Percentiles rank a stretch among this genome's conserved stretches.
These are phyloP conservation scores for Rhizopogon rudus DNA, from an alignment of 768 basidiomycete genomes.

Conservation along the genomic window DNA sequence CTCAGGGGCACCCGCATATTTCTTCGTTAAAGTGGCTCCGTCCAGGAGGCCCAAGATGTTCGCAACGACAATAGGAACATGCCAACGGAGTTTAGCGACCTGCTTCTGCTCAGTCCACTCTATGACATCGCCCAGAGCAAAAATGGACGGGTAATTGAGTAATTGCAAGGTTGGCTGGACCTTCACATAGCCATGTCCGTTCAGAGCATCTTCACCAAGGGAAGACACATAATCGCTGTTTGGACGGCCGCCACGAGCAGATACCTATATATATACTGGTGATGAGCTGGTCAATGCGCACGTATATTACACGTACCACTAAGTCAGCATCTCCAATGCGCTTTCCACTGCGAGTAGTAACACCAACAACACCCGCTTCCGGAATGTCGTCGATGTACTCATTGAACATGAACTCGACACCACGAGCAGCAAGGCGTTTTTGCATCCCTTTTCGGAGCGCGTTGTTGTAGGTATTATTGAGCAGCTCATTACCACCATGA, in stretches of 20 bases:
- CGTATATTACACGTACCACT: slow-evolving; percentile 37
- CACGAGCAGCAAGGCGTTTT: slow-evolving; percentile 35
- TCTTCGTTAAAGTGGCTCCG: slow-evolving; percentile 29
- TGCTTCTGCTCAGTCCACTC: slow-evolving; percentile 64
- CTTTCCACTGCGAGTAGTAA: slow-evolving; percentile 49
- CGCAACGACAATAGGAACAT: slow-evolving; percentile 38
- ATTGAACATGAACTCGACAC: slow-evolving; percentile 45
- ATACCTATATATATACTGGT: slow-evolving; percentile 12
- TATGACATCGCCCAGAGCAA: slow-evolving; percentile 63
- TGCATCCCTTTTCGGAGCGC: slow-evolving; percentile 47
- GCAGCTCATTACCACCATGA: slow-evolving; percentile 46
- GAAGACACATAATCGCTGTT: slow-evolving; percentile 50
- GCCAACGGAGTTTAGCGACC: slow-evolving; percentile 39
- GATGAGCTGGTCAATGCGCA: slow-evolving; percentile 1
- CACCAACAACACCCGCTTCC: slow-evolving; percentile 28
- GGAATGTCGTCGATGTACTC: slow-evolving; percentile 47
- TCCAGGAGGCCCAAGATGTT: slow-evolving; percentile 46
- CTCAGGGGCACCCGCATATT: slow-evolving; percentile 48
- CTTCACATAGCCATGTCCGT: slow-evolving; percentile 39
- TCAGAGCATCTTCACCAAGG: slow-evolving; percentile 33
- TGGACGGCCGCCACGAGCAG: slow-evolving; percentile 32
- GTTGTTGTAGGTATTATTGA: slow-evolving; percentile 52
- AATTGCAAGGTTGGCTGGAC: slow-evolving; percentile 58
- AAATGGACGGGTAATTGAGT: slow-evolving; percentile 44
- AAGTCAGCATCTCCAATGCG: slow-evolving; percentile 46